A percentile compares a stretch with the other conserved stretches of the same genome.
These are phyloP conservation scores for Talaromyces trachyspermus DNA, from an alignment of 495 filamentous ascomycete genomes.

Conservation along the genomic window DNA sequence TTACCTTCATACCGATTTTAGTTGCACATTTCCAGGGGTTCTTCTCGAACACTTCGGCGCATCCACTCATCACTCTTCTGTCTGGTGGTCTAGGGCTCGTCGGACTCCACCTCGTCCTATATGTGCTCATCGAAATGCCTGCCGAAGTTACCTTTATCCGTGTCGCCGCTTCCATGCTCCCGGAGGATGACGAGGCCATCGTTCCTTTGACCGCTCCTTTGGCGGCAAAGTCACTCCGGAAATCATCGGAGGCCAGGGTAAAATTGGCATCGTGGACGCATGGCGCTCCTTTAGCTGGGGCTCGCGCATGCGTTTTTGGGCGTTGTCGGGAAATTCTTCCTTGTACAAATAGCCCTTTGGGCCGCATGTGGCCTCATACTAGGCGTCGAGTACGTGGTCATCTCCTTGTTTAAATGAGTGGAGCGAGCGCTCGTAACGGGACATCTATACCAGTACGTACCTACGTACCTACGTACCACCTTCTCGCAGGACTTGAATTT, in stretches of 20 bases:
- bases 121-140: conserved; percentile 50
- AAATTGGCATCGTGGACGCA: conserved; percentile 60
- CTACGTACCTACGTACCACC: neutral
- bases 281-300: conserved; percentile 61
- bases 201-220: conserved; percentile 69
- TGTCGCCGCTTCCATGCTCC: conserved; percentile 64
- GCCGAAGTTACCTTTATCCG: conserved; percentile 56
- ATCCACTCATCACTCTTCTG: conserved; percentile 12
- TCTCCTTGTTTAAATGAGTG: conserved; percentile 19
- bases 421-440: neutral
- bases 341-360: conserved; percentile 38
- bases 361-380: conserved; percentile 34
- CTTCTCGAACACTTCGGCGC: conserved; percentile 13
- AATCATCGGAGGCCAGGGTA: conserved; percentile 61
- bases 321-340: conserved; percentile 59
- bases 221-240: conserved; percentile 51
- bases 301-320: conserved; percentile 59
- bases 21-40: conserved; percentile 13
- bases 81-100: conserved; percentile 26
- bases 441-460: neutral
- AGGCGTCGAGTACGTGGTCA: conserved; percentile 24
- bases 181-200: conserved; percentile 62
- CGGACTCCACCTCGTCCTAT: conserved; percentile 27
- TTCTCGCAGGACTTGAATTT: no score
- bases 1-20: conserved; percentile 33